These are phyloP conservation scores for Fagopyrum tataricum DNA, from an alignment of 148 eudicot species.

Conservation along the genomic window DNA sequence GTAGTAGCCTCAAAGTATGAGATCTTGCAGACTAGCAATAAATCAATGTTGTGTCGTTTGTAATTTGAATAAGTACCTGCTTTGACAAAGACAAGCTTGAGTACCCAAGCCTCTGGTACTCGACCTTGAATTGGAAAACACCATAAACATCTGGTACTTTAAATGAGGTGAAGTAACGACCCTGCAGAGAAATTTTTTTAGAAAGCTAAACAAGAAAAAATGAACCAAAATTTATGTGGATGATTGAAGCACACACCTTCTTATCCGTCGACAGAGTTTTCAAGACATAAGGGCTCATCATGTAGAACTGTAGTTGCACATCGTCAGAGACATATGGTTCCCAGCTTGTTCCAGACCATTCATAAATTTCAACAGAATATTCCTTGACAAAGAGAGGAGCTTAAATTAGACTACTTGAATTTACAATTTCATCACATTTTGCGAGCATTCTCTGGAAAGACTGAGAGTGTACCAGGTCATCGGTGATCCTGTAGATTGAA, in stretches of 20 bases:
- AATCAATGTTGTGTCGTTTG: not conserved
- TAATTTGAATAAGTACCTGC: constrained; percentile 40
- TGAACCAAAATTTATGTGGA: not conserved
- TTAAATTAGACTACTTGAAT: not conserved
- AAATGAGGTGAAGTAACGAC: constrained; percentile 59
- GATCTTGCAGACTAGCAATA: not conserved
- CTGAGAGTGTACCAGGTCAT: constrained; percentile 58
- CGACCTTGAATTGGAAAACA: constrained; percentile 93
- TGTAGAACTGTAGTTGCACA: constrained; percentile 63
- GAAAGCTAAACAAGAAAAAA: constrained; percentile 1
- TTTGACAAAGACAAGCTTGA: constrained; percentile 81
- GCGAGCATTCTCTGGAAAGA: not conserved
- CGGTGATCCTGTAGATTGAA: constrained; percentile 76
- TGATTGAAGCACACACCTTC: constrained; percentile 17
- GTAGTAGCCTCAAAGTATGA: not conserved
- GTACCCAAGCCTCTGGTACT: constrained; percentile 88
- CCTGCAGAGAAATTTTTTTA: constrained; percentile 36
- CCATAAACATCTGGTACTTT: constrained; percentile 98
- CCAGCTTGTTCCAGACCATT: constrained; percentile 90
- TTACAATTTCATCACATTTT: not conserved
- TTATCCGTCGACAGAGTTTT: constrained; percentile 46
- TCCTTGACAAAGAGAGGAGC: constrained; percentile 36
- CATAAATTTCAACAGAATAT: constrained; percentile 69
- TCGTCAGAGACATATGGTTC: constrained; percentile 69
- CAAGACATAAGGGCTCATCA: constrained; percentile 97